Conservation (phyloP, 179 eudicot species). For the Spinacia oleracea region DNA sequence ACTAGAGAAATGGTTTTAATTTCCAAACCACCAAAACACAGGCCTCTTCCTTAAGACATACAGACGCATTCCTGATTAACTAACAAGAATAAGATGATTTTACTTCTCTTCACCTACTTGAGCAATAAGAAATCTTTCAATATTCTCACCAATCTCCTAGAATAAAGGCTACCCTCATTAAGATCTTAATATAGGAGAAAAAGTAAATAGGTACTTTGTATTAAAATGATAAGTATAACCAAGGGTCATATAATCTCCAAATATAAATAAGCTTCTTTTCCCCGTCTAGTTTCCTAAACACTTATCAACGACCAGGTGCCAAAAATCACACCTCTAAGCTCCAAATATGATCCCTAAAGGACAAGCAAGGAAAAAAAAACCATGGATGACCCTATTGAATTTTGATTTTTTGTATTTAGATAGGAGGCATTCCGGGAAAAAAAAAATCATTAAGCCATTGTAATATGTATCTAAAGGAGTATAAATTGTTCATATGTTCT, state of each 20-base stretch:
- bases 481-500: too few species aligned
- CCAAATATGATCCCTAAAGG: neutral
- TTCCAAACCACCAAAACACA: neutral
- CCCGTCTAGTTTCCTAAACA: neutral
- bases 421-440: neutral
- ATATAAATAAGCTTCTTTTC: neutral
- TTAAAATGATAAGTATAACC: neutral
- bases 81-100: neutral
- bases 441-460: too few species aligned
- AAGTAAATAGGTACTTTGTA: too few species aligned
- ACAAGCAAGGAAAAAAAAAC: neutral
- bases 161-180: too few species aligned
- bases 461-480: too few species aligned
- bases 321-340: neutral
- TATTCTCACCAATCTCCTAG: neutral
- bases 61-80: neutral
- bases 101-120: neutral
- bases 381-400: too few species aligned
- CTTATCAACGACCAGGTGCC: neutral
- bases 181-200: too few species aligned
- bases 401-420: too few species aligned
- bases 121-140: neutral
- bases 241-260: neutral
- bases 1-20: neutral
- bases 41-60: neutral